Evolutionary conservation across 179 eudicot genomes (phyloP), one percentile per base, ranked within the genome.

Genomic region (Vitellaria paradoxa): DNA sequence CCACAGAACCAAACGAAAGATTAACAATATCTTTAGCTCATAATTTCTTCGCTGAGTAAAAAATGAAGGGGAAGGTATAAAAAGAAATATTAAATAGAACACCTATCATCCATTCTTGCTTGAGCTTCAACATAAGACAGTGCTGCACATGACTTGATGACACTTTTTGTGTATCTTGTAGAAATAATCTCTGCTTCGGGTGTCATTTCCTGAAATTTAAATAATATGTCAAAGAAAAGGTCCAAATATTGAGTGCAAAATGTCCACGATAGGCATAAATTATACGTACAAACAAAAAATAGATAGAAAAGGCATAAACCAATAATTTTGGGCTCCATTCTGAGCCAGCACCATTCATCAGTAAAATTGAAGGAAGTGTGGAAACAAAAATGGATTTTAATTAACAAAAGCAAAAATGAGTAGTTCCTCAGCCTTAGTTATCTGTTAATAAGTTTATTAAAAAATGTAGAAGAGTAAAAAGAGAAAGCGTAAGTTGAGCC

Each of bases 81-180:
- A 80, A 18, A 26, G 9, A 17, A 46, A 55, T 64, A 13, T 53
- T 73, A 73, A 71, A 69, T 78, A 64, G 65, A 82, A 82, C 82
- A 96, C 99, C 98, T 92, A 78, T 96, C 99, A 81, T 96, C 99
- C 99, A 96, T 96, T 84, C 98, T 93, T 14, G 99, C 96, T 84
- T 96, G 99, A 82, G 99, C 99, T 82, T 96, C 99, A 72, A 93
- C 93, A 83, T 96, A 96, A 77, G 99, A 96, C 76, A 96, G 76
- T 72, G 99, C 99, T 47, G 99, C 96, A 85, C 91, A 89, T 77
- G 99, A 96, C 86, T 94, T 94, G 78, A 96, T 93, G 55, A 94
- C 84, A 80, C 98, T 90, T 88, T 94, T 93, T 69, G 97, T 92
- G 79, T 84, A 96, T 76, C 89, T 92, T 24, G 98, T 85, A 75